These are phyloP conservation scores for Sequoiadendron giganteum DNA, from an alignment of 75 land plant genomes.

Conservation along the genomic window DNA sequence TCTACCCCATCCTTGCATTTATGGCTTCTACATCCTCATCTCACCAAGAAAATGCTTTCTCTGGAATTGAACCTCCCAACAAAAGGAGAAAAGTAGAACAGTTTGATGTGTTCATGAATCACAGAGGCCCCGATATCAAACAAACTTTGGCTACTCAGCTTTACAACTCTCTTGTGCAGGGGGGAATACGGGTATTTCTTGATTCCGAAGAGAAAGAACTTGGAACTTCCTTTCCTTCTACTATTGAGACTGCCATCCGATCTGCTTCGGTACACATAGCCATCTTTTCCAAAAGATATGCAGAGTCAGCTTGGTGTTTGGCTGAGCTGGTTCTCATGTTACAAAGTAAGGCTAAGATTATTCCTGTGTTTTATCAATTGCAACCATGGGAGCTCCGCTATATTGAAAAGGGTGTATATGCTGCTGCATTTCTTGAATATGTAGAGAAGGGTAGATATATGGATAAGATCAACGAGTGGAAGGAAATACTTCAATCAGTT, in stretches of 20 bases:
- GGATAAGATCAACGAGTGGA: not conserved
- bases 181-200: not conserved
- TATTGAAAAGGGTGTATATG: not conserved
- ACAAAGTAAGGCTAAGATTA: not conserved
- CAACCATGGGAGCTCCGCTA: not conserved
- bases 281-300: not conserved
- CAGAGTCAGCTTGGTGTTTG: not conserved
- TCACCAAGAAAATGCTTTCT: too few relatives aligned
- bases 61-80: too few relatives aligned
- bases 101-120: not conserved
- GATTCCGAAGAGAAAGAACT: not conserved
- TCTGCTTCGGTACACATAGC: not conserved
- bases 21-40: too few relatives aligned
- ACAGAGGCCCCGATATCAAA: not conserved
- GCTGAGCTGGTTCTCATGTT: not conserved
- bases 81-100: too few relatives aligned
- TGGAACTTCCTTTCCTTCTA: not conserved
- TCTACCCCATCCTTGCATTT: too few relatives aligned
- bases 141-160: not conserved
- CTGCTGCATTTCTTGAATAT: not conserved
- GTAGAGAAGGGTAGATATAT: not conserved
- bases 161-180: not conserved
- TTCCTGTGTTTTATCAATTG: not conserved
- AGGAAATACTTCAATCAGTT: not conserved
- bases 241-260: not conserved